Conservation (phyloP, 2,329 filamentous ascomycete genomes). For the Didymosphaeria variabile region DNA sequence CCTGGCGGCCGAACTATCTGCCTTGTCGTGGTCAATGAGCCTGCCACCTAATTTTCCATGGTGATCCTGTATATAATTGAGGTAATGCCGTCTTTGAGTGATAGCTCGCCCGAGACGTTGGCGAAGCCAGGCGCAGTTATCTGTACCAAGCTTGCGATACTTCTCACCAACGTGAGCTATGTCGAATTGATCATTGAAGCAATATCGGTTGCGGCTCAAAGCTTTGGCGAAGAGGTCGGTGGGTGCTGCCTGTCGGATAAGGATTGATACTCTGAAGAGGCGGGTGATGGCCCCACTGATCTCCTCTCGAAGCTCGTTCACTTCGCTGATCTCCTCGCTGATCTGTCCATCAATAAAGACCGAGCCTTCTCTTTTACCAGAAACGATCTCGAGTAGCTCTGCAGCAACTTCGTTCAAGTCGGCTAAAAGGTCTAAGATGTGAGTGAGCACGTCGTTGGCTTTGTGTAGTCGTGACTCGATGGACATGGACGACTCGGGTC, state of each 20-base stretch:
- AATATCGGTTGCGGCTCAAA: conserved; percentile 23
- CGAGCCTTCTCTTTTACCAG: neutral
- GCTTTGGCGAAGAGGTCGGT: conserved; percentile 26
- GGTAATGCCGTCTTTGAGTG: conserved; percentile 30
- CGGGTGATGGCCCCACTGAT: conserved; percentile 21
- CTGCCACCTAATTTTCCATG: conserved; percentile 19
- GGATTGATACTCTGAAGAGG: conserved; percentile 27
- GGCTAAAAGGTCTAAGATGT: conserved; percentile 21
- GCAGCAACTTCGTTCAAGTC: conserved; percentile 22
- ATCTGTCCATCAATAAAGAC: neutral
- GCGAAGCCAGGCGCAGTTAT: conserved; percentile 23
- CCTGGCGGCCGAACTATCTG: neutral
- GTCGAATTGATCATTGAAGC: conserved; percentile 27
- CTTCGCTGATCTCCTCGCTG: conserved; percentile 18
- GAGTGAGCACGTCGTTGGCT: conserved; percentile 21
- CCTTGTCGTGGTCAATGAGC: no score
- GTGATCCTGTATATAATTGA: conserved; percentile 30
- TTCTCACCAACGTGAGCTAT: conserved; percentile 31
- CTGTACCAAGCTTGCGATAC: conserved; percentile 24
- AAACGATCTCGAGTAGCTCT: conserved; percentile 16
- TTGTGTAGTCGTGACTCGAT: conserved; percentile 29
- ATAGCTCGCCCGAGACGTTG: conserved; percentile 29
- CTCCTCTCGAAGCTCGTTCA: conserved; percentile 25
- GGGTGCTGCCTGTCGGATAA: conserved; percentile 29
- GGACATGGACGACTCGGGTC: conserved; percentile 21